Evolutionary conservation across 768 basidiomycete genomes (phyloP).

Genomic region (Kwoniella bestiolae): DNA sequence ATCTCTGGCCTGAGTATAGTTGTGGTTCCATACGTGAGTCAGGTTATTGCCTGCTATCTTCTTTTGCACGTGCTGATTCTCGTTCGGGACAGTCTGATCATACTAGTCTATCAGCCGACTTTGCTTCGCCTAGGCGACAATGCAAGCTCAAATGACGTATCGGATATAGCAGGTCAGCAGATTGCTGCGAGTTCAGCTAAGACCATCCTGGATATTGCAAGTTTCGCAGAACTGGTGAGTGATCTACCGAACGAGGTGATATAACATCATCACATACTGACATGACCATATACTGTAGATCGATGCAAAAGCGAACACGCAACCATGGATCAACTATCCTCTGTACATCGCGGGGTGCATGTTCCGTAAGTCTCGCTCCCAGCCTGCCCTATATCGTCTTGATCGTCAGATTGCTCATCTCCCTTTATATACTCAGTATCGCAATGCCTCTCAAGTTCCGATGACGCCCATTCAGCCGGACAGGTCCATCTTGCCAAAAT

Average conservation of each 20-base stretch:
- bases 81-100: constrained; percentile 8
- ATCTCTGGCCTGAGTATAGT: too few species aligned
- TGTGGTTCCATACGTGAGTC: constrained; percentile 36
- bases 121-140: constrained; percentile 2
- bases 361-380: constrained; percentile 35
- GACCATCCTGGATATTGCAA: constrained; percentile 31
- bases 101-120: constrained; percentile 12
- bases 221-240: constrained; percentile 30
- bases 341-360: constrained; percentile 28
- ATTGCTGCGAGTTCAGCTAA: constrained; percentile 32
- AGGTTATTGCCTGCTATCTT: background rate
- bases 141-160: too few species aligned
- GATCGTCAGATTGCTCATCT: too few species aligned
- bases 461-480: background rate
- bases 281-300: constrained; percentile 2
- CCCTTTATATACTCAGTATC: constrained; percentile 3
- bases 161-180: constrained; percentile 17
- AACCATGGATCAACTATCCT: constrained; percentile 33
- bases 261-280: background rate
- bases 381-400: too few species aligned
- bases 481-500: constrained; percentile 11
- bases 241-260: too few species aligned
- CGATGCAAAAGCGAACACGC: constrained; percentile 26
- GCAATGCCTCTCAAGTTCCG: background rate
- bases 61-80: background rate